Evolutionary conservation across 805 yeast genomes (phyloP).

Genomic region (Helenozyma rhizophorensis): DNA sequence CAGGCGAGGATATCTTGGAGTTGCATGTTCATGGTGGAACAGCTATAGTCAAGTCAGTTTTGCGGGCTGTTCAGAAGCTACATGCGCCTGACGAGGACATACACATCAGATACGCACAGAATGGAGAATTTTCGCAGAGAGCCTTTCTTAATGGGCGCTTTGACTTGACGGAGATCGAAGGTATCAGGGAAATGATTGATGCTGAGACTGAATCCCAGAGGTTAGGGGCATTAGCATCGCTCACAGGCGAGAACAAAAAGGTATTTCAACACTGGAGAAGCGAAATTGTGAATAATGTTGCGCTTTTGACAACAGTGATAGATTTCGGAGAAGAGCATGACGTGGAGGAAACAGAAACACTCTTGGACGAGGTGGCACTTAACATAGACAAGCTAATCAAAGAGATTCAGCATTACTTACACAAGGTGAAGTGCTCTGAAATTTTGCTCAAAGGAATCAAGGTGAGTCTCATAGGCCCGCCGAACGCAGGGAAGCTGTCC

Average conservation of each 20-base stretch:
- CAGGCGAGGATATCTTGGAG: slow-evolving; percentile 90
- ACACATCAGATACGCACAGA: slow-evolving; percentile 73
- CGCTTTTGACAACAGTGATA: slow-evolving; percentile 78
- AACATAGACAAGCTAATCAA: slow-evolving; percentile 38
- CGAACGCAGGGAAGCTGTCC: slow-evolving; percentile 95
- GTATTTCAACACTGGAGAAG: slow-evolving; percentile 65
- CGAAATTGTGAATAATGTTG: slow-evolving; percentile 59
- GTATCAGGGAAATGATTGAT: slow-evolving; percentile 80
- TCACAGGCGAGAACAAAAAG: slow-evolving; percentile 61
- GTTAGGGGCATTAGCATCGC: slow-evolving; percentile 63
- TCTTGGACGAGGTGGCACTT: slow-evolving; percentile 47
- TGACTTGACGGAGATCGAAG: slow-evolving; percentile 89
- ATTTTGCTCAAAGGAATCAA: slow-evolving; percentile 69
- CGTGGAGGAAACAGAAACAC: slow-evolving; percentile 54
- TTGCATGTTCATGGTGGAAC: slow-evolving; percentile 93
- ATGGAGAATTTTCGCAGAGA: slow-evolving; percentile 86
- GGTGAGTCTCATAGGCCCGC: slow-evolving; percentile 78
- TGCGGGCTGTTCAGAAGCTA: slow-evolving; percentile 53
- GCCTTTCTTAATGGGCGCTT: slow-evolving; percentile 82
- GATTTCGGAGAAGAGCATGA: slow-evolving; percentile 96
- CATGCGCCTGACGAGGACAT: slow-evolving; percentile 42
- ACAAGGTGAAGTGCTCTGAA: slow-evolving; percentile 52
- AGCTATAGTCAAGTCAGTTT: slow-evolving; percentile 70
- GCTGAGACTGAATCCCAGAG: slow-evolving; percentile 94
- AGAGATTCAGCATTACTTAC: slow-evolving; percentile 44